These are phyloP conservation scores for Thelephora ganbajun DNA, from an alignment of 768 basidiomycete species.

Conservation along the genomic window DNA sequence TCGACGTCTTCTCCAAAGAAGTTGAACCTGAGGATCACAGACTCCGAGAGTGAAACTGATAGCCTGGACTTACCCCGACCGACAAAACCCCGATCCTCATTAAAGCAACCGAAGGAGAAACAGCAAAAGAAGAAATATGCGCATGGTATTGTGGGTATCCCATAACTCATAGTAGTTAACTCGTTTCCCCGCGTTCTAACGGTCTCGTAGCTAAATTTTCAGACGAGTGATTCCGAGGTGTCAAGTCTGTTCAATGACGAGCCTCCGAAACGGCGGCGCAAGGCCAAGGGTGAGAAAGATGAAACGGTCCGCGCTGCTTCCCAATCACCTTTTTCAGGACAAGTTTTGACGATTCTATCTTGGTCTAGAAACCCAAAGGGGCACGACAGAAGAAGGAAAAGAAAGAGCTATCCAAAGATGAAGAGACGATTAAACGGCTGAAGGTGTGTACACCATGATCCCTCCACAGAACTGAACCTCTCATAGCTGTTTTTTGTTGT, in stretches of 20 bases:
- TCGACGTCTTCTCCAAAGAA: too few relatives aligned
- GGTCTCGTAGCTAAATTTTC: background rate
- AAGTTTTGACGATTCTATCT: background rate
- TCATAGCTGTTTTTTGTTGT: background rate
- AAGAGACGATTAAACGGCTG: slow-evolving; percentile 59
- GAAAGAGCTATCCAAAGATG: slow-evolving; percentile 36
- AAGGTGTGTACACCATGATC: slow-evolving; percentile 32
- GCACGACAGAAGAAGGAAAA: slow-evolving; percentile 16
- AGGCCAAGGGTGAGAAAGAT: slow-evolving; percentile 24
- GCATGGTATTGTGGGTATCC: background rate
- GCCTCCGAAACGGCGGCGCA: slow-evolving; percentile 29
- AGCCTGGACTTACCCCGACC: background rate
- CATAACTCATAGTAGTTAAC: background rate
- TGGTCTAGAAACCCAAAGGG: slow-evolving; percentile 15
- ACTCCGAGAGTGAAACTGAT: too few relatives aligned
- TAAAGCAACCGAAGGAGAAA: background rate
- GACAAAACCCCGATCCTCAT: background rate
- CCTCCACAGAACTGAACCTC: background rate
- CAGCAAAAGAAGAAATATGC: background rate
- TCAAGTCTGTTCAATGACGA: slow-evolving; percentile 44
- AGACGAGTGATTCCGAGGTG: slow-evolving; percentile 44
- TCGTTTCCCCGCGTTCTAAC: background rate
- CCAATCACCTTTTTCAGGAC: background rate
- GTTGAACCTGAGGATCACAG: too few relatives aligned
- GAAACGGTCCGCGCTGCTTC: slow-evolving; percentile 10